Evolutionary conservation across 2,329 filamentous ascomycete species (phyloP), one percentile per base, ranked within the genome.

Genomic region (Talaromyces sp.): DNA sequence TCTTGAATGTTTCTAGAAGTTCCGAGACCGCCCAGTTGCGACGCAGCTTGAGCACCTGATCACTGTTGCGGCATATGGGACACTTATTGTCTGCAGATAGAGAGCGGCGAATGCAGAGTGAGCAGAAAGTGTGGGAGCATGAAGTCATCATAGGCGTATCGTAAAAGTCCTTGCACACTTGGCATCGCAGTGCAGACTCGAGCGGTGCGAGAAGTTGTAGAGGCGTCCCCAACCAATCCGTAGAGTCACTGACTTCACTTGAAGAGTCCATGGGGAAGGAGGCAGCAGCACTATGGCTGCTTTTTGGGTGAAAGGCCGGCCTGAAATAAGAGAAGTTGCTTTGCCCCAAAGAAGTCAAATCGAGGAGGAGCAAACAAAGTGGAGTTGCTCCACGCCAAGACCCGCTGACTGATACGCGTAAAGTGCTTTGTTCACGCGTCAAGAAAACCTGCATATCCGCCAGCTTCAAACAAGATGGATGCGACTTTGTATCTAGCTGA

Each of bases 91-190:
- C 91, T 29, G 84, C 82, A 2, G 87, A 87, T 1, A 99, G 81
- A 55, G 89, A 91, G 57, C 92, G 83, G 27, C 94, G 88, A 70
- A 99, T 97, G 72, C 94, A 99, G 49, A 96, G 77, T 6, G 93
- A 97, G 79, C 94, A 99, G 69, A 99, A 99, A 0, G 94, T 97
- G 70, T 99, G 94, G 49, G 86, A 89, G 76, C 94, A 99, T 1
- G 90, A 89, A 1, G 94, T 99, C 57, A 97, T 87, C 84, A 99
- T 94, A 0, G 94, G 94, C 46, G 91, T 96, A 56, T 86, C 86
- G 77, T 90, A 97, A 75, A 97, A 96, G 72, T 99, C 95, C 71
- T 97, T 97, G 83, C 94, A 99, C 55, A 99, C 89, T 73, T 97
- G 90, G 75, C 94, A 99, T 64, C 94, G 90, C 17, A 99, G 80